Base-by-base conservation (phyloP, 1,284 basidiomycete species). In the Tetrapyrgos nigripes region DNA sequence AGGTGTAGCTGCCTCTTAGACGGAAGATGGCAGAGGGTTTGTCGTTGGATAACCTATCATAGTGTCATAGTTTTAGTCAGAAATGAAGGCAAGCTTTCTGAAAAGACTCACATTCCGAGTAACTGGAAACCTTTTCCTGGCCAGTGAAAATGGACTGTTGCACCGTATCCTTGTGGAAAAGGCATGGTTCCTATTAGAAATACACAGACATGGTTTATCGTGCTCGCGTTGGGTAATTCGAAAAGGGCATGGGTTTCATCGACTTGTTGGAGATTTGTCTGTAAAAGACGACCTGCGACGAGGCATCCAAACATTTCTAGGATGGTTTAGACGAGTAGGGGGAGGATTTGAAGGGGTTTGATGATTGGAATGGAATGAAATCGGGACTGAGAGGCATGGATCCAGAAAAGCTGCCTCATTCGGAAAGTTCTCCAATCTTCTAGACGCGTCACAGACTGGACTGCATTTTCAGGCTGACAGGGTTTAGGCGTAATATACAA, bases 21-120 rank as follows among this genome's bases (percentile, higher is more conserved):
- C 93, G 90, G 78, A 96, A 97, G 67, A 97, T 95, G 1, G 94
- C 90, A 1, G 93, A 96, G 0, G 94, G 94, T 70, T 96, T 96
- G 21, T 91, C 88, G 71, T 96, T 96, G 2, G 94, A 94, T 35
- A 97, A 80, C 81, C 94, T 96, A n/a, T n/a, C n/a, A n/a, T n/a
- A n/a, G n/a, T n/a, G n/a, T n/a, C n/a, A n/a, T n/a, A n/a, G n/a
- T n/a, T n/a, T n/a, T n/a, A n/a, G n/a, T n/a, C n/a, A n/a, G n/a
- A n/a, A n/a, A n/a, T n/a, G n/a, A n/a, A n/a, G n/a, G n/a, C n/a
- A n/a, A n/a, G n/a, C n/a, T n/a, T n/a, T n/a, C n/a, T n/a, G 27
- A 57, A 49, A 44, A 44, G 8, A 81, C 92, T 70, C 70, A 94
- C 94, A 93, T 92, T 68, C 95, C 95, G 23, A 97, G 79, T 3